These are phyloP conservation scores for Ceratobasidium sp. DNA, from an alignment of 1,284 basidiomycete genomes.

Conservation along the genomic window DNA sequence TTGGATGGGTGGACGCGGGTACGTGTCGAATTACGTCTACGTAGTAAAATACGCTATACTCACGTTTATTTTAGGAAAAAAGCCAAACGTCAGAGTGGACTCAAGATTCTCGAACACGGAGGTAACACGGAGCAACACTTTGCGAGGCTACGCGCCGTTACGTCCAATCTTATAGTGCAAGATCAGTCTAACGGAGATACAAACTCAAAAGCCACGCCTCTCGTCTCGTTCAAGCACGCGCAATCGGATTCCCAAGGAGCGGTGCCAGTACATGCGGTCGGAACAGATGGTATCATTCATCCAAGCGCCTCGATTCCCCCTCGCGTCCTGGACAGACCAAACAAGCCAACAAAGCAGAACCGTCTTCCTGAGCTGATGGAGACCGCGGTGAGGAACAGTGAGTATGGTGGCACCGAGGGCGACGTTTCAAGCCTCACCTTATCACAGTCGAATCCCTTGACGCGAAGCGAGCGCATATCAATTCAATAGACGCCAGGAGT, in stretches of 20 bases:
- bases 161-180: slow-evolving; percentile 15
- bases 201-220: background rate
- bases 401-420: background rate
- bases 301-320: background rate
- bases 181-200: background rate
- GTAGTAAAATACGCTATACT: background rate
- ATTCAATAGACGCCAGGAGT: slow-evolving; percentile 16
- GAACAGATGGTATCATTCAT: background rate
- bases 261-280: background rate
- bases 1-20: slow-evolving; percentile 35
- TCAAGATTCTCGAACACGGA: slow-evolving; percentile 11
- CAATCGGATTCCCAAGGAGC: background rate
- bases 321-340: slow-evolving; percentile 1
- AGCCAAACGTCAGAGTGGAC: background rate
- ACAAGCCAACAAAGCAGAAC: slow-evolving; percentile 28
- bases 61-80: background rate
- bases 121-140: slow-evolving; percentile 21
- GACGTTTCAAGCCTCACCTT: background rate
- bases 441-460: slow-evolving; percentile 39
- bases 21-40: background rate
- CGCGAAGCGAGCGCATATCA: slow-evolving; percentile 12
- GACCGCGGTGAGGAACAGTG: slow-evolving; percentile 3
- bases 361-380: slow-evolving; percentile 30
- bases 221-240: slow-evolving; percentile 21
- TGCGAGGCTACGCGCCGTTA: slow-evolving; percentile 28